Evolutionary conservation across 371 early-diverging fungal genomes (phyloP), one percentile per base, ranked within the genome.

Genomic region (Blakeslea trispora): DNA sequence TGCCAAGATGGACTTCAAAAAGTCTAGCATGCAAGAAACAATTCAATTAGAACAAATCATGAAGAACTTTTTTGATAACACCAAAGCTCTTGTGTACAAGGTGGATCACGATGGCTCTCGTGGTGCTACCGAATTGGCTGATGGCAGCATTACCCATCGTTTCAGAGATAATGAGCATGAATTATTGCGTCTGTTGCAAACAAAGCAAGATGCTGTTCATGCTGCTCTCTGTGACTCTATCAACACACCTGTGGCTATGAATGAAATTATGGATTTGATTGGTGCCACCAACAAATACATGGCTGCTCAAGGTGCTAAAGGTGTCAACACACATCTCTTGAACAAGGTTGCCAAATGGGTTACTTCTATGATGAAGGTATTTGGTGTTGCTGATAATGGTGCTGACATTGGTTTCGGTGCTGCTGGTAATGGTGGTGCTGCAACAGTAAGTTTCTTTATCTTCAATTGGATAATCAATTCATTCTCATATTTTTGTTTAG

Each of bases 141-240:
- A 67, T 56, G 77, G 77, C 18, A 35, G 42, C n/a, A 54, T 79
- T 10, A 71, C 72, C 8, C 92, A 94, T 72, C 86, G 86, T 43
- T 92, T 81, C 75, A 75, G 82, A 43, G 78, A 80, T 21, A 69
- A 74, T 5, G 96, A 95, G 72, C 79, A 79, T 47, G 79, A 81
- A 15, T 64, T 93, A 35, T 53, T 83, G 15, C 57, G 40, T 6
- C 57, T 55, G 75, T 70, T 96, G 47, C 70, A 66, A 6, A 74
- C 76, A 17, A 78, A 82, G 40, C 88, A 92, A 69, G 71, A 61
- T 43, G 77, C 71, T 41, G 87, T 96, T 22, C 95, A 98, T 66
- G 83, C 72, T 5, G 93, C 98, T 15, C 86, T 99, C 47, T 90
- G 91, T 76, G 97, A 99, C 67, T 93, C 93, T 32, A 91, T 99